A percentile compares a stretch with the other conserved stretches of the same genome.
These are phyloP conservation scores for grape (Vitis vinifera) DNA, from an alignment of 164 flowering plant species.

Conservation along the genomic window ASM3070453v1 NC_081813.1:1166501-1167000, in stretches of 20 bases:
- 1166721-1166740: slow-evolving; percentile 27
- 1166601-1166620: no score
- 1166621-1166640: no score
- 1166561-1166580: no score
- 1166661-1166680: slow-evolving; percentile 38
- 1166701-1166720: slow-evolving; percentile 23
- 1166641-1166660: slow-evolving; percentile 8
- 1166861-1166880: slow-evolving; percentile 14
- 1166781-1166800: slow-evolving; percentile 11
- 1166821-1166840: slow-evolving; percentile 22
- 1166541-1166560: no score
- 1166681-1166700: slow-evolving; percentile 38
- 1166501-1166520: no score
- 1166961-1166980: background rate
- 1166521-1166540: no score
- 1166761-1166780: slow-evolving; percentile 20
- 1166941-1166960: slow-evolving; percentile 4
- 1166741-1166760: slow-evolving; percentile 37
- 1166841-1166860: slow-evolving; percentile 39
- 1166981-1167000: background rate
- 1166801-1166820: slow-evolving; percentile 7
- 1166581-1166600: no score
- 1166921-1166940: slow-evolving; percentile 6
- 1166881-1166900: slow-evolving; percentile 4
- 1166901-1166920: slow-evolving; percentile 8